These are phyloP conservation scores for Cladosporium phlei DNA, from an alignment of 2,329 filamentous ascomycete species.

Conservation along the genomic window DNA sequence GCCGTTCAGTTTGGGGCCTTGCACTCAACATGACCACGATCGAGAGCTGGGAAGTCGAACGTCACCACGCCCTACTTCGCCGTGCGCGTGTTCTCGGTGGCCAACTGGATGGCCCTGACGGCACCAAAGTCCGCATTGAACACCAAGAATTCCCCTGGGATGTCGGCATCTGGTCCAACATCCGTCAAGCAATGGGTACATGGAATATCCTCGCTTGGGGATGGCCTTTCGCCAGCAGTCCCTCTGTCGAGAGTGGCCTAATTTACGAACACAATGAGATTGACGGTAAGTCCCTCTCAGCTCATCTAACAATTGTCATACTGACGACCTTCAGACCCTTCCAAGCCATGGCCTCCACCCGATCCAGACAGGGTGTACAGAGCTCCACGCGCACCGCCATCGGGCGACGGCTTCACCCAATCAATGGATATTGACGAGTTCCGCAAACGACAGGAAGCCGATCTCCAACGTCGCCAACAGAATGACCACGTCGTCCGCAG, in stretches of 20 bases:
- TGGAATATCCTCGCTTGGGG: slow-evolving; percentile 63
- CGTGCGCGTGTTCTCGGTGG: slow-evolving; percentile 50
- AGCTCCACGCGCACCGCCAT: slow-evolving; percentile 21
- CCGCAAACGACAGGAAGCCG: slow-evolving; percentile 48
- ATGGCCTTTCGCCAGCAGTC: slow-evolving; percentile 58
- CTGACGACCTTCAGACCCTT: slow-evolving; percentile 24
- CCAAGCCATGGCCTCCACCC: slow-evolving; percentile 45
- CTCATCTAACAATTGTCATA: background rate
- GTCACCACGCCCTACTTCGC: slow-evolving; percentile 43
- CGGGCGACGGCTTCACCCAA: slow-evolving; percentile 35
- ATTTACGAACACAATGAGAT: slow-evolving; percentile 71
- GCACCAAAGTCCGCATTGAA: slow-evolving; percentile 50
- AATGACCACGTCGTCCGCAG: slow-evolving; percentile 34
- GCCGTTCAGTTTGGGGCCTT: slow-evolving; percentile 58
- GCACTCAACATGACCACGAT: slow-evolving; percentile 72
- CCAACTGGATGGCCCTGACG: slow-evolving; percentile 53
- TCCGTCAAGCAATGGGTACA: slow-evolving; percentile 71
- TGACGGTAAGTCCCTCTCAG: slow-evolving; percentile 49
- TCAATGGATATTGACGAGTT: slow-evolving; percentile 50
- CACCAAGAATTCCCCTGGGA: slow-evolving; percentile 79
- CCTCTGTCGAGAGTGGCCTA: slow-evolving; percentile 48
- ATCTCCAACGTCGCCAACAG: slow-evolving; percentile 40
- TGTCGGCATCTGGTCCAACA: slow-evolving; percentile 67
- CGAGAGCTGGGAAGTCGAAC: slow-evolving; percentile 64
- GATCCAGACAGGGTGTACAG: slow-evolving; percentile 45